These are phyloP conservation scores for Borovskyia barvae DNA, from an alignment of 208 protist genomes.

Conservation along the genomic window DNA sequence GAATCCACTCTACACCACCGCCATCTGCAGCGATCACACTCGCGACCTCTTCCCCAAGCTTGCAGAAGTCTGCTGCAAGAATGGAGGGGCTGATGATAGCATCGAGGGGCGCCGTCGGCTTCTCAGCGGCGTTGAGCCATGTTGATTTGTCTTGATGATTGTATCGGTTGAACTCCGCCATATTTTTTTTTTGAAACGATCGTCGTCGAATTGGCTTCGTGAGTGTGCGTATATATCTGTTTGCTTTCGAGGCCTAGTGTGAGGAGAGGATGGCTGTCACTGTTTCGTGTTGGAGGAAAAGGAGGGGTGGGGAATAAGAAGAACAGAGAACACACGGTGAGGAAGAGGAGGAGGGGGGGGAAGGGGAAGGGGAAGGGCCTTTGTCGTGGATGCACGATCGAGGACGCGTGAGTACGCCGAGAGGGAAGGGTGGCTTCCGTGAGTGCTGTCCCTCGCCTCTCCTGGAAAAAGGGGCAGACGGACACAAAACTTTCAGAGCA, in stretches of 20 bases:
- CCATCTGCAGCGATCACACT: constrained; percentile 65
- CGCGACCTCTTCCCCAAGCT: constrained; percentile 77
- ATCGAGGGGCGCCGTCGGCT: constrained; percentile 32
- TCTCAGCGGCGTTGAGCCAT: constrained; percentile 51
- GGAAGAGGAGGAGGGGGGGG: no score
- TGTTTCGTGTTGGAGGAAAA: background rate
- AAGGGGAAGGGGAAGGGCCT: no score
- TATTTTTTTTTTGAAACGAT: no score
- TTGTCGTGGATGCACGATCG: no score
- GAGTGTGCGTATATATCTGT: background rate
- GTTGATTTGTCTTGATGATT: constrained; percentile 57
- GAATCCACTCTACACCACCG: constrained; percentile 88
- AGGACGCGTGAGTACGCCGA: no score
- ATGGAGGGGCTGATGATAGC: constrained; percentile 91
- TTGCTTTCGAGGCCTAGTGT: constrained; percentile 2
- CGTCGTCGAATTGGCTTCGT: no score
- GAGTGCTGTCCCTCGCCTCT: no score
- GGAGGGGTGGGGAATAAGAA: background rate
- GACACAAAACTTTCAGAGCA: no score
- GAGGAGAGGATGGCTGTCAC: background rate
- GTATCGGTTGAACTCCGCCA: constrained; percentile 17
- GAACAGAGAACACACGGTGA: background rate
- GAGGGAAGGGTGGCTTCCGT: no score
- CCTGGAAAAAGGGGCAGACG: no score
- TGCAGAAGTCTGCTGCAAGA: constrained; percentile 87